Evolutionary conservation across 768 basidiomycete species (phyloP), one percentile per base, ranked within the genome.

Genomic region (Chiua virens): DNA sequence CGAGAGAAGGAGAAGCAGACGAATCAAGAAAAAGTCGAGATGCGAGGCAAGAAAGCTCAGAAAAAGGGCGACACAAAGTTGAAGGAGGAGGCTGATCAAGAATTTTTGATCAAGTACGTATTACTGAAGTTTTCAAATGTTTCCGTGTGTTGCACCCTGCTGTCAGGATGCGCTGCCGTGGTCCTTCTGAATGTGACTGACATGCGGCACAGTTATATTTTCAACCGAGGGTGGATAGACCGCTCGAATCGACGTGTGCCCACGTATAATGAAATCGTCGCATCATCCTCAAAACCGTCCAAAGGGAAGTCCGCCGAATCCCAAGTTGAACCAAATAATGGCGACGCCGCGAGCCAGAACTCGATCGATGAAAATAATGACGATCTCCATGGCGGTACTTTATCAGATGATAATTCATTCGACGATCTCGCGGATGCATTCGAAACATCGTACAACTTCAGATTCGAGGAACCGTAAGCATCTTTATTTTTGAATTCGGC

Each of bases 221-320:
- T 98, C 20, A 95, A 96, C 67, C 91, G 97, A 25, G 97, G 96
- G 2, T 99, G 97, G 97, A 85, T 99, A 42, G 97, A 98, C 69
- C 82, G 79, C 43, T 76, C 85, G 2, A 72, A 79, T 20, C 76
- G 80, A 14, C 86, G 83, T 49, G 73, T 94, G 3, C 96, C 95
- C 1, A 95, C 93, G 0, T 94, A 95, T 65, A 71, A 80, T 34
- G 93, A 98, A 67, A 75, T 97, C 21, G 85, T 87, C 2, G 67
- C 57, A 18, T 71, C 75, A 5, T 68, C 64, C 9, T 56, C 72
- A 5, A 65, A 71, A 62, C 38, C 9, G 1, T 61, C 60, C 35
- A 69, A 52, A 55, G 37, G 45, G 35, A 68, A 58, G 57, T 54
- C 51, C 32, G 51, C 39, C 25, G 55, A 41, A 21, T 50, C 59